These are phyloP conservation scores for Rugonectria rugulosa DNA, from an alignment of 2,329 filamentous ascomycete species.

Conservation along the genomic window DNA sequence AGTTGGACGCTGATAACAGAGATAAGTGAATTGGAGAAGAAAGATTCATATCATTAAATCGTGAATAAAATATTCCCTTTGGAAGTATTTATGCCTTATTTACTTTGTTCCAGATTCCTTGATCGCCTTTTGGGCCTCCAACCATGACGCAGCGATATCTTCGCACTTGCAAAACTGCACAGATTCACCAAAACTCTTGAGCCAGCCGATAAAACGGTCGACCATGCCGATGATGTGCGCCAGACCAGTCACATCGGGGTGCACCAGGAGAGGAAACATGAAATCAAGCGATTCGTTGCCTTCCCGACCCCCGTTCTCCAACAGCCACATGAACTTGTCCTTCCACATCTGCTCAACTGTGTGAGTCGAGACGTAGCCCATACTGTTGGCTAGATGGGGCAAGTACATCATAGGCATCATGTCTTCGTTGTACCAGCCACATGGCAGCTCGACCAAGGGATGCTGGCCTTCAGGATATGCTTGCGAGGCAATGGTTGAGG, in stretches of 20 bases:
- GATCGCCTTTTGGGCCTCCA: not conserved
- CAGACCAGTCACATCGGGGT: constrained; percentile 67
- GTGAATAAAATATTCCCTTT: too few species aligned
- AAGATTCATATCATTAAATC: too few species aligned
- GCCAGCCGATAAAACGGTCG: constrained; percentile 57
- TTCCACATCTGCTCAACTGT: constrained; percentile 68
- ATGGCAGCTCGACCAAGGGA: constrained; percentile 53
- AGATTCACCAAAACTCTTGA: constrained; percentile 42
- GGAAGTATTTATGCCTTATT: too few species aligned
- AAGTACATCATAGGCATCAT: constrained; percentile 57
- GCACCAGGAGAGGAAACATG: constrained; percentile 61
- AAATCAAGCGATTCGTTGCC: constrained; percentile 42
- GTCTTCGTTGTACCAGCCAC: constrained; percentile 59
- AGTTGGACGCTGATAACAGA: too few species aligned
- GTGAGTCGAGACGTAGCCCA: constrained; percentile 64
- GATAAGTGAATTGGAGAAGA: too few species aligned
- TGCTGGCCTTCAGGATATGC: constrained; percentile 4
- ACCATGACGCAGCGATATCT: not conserved
- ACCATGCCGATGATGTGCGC: constrained; percentile 63
- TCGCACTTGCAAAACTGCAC: not conserved
- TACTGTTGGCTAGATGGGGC: constrained; percentile 57
- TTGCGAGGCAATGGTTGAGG: constrained; percentile 37
- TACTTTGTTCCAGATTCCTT: too few species aligned
- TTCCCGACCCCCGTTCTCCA: constrained; percentile 41
- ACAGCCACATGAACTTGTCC: constrained; percentile 65